Conservation (phyloP, 805 yeast species). For the Nakazawaea ishiwadae region DNA sequence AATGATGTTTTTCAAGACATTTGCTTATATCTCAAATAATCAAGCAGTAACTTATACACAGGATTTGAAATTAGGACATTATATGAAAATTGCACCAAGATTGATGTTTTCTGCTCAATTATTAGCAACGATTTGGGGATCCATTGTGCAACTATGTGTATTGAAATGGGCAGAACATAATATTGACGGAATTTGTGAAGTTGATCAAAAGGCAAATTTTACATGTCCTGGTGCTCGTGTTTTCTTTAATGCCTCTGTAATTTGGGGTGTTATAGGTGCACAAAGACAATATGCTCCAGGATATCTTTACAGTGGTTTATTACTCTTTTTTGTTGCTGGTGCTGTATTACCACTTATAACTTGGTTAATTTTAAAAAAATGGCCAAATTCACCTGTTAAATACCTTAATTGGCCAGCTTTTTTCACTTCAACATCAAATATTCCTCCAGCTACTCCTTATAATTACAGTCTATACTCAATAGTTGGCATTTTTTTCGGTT, state of each 20-base stretch:
- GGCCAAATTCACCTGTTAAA: constrained; percentile 35
- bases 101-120: constrained; percentile 51
- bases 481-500: constrained; percentile 54
- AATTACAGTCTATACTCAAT: constrained; percentile 54
- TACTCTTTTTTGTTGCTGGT: constrained; percentile 61
- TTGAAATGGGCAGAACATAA: constrained; percentile 35
- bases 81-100: constrained; percentile 59
- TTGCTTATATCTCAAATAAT: constrained; percentile 51
- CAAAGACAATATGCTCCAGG: constrained; percentile 45
- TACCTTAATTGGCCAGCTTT: constrained; percentile 67
- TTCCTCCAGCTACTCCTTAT: constrained; percentile 75
- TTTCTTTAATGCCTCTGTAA: constrained; percentile 50
- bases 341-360: constrained; percentile 37
- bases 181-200: constrained; percentile 37
- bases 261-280: constrained; percentile 71
- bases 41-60: constrained; percentile 52
- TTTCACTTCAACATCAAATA: constrained; percentile 51
- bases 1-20: constrained; percentile 57
- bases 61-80: constrained; percentile 62
- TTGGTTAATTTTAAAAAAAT: constrained; percentile 30
- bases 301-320: constrained; percentile 46
- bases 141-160: constrained; percentile 37
- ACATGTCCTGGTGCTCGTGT: constrained; percentile 41
- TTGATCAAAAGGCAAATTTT: constrained; percentile 38
- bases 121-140: constrained; percentile 38